These are phyloP conservation scores for Tuctoria greenei DNA, from an alignment of 176 grass and related monocot genomes.

Conservation along the genomic window DNA sequence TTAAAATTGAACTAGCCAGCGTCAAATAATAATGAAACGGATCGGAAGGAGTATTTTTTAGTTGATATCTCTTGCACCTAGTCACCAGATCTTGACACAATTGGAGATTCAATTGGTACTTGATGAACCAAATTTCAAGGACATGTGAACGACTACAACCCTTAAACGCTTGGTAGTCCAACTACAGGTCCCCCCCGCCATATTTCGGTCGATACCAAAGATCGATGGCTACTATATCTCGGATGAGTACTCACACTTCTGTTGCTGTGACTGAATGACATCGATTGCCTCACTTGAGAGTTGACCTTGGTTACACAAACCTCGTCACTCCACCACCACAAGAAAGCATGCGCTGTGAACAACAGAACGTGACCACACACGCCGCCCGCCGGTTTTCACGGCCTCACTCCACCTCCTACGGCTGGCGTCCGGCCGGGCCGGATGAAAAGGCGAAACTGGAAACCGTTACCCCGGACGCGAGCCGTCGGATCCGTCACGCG, in stretches of 20 bases:
- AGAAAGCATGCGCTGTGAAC: not conserved
- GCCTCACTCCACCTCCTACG: not conserved
- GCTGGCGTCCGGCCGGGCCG: not conserved
- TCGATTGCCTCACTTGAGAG: not conserved
- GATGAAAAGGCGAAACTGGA: conserved; percentile 30
- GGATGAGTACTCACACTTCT: too few species aligned
- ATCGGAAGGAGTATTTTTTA: too few species aligned
- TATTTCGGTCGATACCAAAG: too few species aligned
- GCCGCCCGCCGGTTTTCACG: conserved; percentile 21
- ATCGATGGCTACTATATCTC: too few species aligned
- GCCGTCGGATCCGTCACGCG: conserved; percentile 46
- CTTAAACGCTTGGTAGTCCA: too few species aligned
- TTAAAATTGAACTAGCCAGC: too few species aligned
- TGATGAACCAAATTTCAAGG: not conserved
- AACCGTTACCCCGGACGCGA: not conserved
- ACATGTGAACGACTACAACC: not conserved
- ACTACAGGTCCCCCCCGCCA: too few species aligned
- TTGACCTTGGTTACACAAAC: not conserved
- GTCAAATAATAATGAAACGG: too few species aligned
- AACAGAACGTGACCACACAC: conserved; percentile 24
- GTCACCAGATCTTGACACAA: not conserved
- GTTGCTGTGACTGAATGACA: too few species aligned
- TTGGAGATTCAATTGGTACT: not conserved
- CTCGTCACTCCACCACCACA: not conserved
- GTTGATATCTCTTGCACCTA: not conserved